These are phyloP conservation scores for Aspergillus tanneri DNA, from an alignment of 2,329 filamentous ascomycete genomes.

Conservation along the genomic window DNA sequence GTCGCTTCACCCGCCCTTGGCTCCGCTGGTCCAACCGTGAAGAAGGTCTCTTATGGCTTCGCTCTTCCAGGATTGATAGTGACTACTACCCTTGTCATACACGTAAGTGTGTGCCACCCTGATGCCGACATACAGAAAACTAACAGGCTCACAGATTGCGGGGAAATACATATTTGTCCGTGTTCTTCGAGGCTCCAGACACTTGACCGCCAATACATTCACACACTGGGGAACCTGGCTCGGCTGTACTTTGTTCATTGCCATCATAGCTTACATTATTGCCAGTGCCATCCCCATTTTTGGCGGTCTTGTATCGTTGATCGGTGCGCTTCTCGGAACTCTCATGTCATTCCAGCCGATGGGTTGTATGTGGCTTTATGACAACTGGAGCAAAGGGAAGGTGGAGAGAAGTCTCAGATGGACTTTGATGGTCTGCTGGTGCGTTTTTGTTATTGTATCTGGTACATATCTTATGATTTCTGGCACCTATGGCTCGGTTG, in stretches of 20 bases:
- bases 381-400: constrained; percentile 37
- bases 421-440: constrained; percentile 21
- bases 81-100: constrained; percentile 26
- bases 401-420: constrained; percentile 17
- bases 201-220: constrained; percentile 22
- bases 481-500: constrained; percentile 48
- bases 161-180: constrained; percentile 26
- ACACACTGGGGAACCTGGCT: constrained; percentile 28
- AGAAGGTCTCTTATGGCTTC: constrained; percentile 48
- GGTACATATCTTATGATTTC: constrained; percentile 46
- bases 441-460: constrained; percentile 35
- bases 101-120: neutral
- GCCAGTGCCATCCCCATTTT: constrained; percentile 30
- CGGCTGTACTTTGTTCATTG: constrained; percentile 20
- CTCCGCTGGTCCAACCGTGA: constrained; percentile 44
- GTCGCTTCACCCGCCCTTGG: constrained; percentile 51
- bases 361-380: constrained; percentile 31
- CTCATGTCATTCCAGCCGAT: constrained; percentile 21
- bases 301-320: constrained; percentile 23
- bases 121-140: neutral
- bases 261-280: constrained; percentile 26
- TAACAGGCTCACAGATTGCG: constrained; percentile 15
- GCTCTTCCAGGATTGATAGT: constrained; percentile 34
- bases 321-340: constrained; percentile 26
- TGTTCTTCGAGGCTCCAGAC: constrained; percentile 23